Evolutionary conservation across 2,329 filamentous ascomycete genomes (phyloP).

Genomic region (Diaporthe helianthi): DNA sequence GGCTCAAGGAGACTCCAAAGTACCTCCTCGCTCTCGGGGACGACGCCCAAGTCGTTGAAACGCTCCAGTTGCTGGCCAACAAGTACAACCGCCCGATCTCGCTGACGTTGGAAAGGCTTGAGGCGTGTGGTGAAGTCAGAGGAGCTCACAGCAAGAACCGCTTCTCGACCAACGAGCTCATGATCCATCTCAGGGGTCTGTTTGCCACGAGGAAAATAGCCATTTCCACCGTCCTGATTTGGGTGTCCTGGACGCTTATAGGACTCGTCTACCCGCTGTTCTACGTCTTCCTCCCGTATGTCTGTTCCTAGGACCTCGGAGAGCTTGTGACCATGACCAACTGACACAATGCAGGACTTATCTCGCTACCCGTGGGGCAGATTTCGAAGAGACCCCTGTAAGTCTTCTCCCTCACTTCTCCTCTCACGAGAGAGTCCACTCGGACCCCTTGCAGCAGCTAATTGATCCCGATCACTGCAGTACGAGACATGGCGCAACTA

Average conservation of each 20-base stretch:
- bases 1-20: constrained; percentile 66
- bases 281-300: constrained; percentile 73
- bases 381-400: constrained; percentile 54
- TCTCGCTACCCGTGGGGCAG: constrained; percentile 64
- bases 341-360: constrained; percentile 49
- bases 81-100: constrained; percentile 50
- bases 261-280: constrained; percentile 78
- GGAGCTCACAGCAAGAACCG: constrained; percentile 45
- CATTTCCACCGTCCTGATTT: constrained; percentile 69
- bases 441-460: accelerated
- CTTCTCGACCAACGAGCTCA: constrained; percentile 44
- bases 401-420: accelerated
- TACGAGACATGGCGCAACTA: constrained; percentile 77
- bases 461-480: not conserved
- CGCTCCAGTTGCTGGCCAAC: constrained; percentile 47
- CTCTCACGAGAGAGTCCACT: not conserved
- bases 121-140: constrained; percentile 53
- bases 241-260: constrained; percentile 73
- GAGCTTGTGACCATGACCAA: not conserved
- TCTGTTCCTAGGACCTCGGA: constrained; percentile 35
- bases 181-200: constrained; percentile 67
- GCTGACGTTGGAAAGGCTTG: constrained; percentile 53
- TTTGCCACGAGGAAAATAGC: constrained; percentile 67
- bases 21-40: constrained; percentile 60
- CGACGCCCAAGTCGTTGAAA: constrained; percentile 58